These are phyloP conservation scores for Dinochytrium kinnereticum DNA, from an alignment of 371 early-diverging fungal genomes.

Conservation along the genomic window DNA sequence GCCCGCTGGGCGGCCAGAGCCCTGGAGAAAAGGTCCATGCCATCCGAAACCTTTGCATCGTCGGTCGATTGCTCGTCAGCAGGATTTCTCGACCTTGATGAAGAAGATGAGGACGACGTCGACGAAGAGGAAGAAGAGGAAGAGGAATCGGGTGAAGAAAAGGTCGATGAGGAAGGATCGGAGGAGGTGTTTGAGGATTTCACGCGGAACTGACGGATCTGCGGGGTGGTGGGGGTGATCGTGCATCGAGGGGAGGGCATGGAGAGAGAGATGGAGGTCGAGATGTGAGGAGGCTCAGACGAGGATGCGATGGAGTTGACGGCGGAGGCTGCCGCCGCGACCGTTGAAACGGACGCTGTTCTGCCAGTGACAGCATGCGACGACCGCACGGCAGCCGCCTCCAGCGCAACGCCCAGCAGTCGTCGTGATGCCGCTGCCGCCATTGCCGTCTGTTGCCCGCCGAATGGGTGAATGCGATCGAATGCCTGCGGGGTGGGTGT, in stretches of 20 bases:
- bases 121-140: neutral
- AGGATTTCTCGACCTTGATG: neutral
- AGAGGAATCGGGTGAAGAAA: neutral
- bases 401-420: too few species aligned
- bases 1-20: conserved; percentile 39
- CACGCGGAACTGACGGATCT: neutral
- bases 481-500: too few species aligned
- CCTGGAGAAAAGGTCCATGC: conserved; percentile 49
- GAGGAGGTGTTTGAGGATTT: neutral
- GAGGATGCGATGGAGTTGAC: neutral
- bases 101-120: neutral
- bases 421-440: too few species aligned
- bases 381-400: too few species aligned
- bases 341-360: too few species aligned
- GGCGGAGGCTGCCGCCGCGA: neutral
- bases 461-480: too few species aligned
- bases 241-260: neutral
- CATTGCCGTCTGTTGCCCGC: too few species aligned
- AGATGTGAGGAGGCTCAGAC: neutral
- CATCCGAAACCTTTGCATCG: conserved; percentile 19
- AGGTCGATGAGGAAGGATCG: neutral
- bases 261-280: neutral
- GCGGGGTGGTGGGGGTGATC: too few species aligned
- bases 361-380: too few species aligned
- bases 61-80: neutral